These are phyloP conservation scores for Solanum etuberosum DNA, from an alignment of 257 asterid genomes.

Conservation along the genomic window DNA sequence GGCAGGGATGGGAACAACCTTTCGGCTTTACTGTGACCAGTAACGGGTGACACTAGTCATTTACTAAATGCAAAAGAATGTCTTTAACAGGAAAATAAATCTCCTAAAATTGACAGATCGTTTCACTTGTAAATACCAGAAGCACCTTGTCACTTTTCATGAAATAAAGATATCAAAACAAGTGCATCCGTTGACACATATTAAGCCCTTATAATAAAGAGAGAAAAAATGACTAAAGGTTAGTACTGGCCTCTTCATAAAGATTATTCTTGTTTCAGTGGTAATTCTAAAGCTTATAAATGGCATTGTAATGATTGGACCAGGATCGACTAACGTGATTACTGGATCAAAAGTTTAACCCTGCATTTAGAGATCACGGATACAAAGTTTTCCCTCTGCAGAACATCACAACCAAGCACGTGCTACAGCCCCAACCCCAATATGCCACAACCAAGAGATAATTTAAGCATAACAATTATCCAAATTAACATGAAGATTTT, in stretches of 20 bases:
- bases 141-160: not conserved
- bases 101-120: not conserved
- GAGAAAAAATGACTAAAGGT: not conserved
- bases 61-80: not conserved
- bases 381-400: not conserved
- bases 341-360: not conserved
- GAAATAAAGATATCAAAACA: not conserved
- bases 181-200: not conserved
- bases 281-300: not conserved
- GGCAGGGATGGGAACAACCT: not conserved
- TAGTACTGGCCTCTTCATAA: not conserved
- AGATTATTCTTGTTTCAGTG: not conserved
- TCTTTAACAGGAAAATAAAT: not conserved
- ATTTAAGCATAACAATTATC: not conserved
- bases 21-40: not conserved
- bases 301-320: not conserved
- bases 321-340: not conserved
- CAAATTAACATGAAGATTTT: not conserved
- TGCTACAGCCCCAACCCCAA: not conserved
- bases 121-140: not conserved
- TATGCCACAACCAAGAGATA: not conserved
- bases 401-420: not conserved
- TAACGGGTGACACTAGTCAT: not conserved
- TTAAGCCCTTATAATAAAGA: not conserved
- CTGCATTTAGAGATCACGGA: not conserved